Conservation (phyloP, 2,329 filamentous ascomycete species). For the Rhynchosporium graminicola region DNA sequence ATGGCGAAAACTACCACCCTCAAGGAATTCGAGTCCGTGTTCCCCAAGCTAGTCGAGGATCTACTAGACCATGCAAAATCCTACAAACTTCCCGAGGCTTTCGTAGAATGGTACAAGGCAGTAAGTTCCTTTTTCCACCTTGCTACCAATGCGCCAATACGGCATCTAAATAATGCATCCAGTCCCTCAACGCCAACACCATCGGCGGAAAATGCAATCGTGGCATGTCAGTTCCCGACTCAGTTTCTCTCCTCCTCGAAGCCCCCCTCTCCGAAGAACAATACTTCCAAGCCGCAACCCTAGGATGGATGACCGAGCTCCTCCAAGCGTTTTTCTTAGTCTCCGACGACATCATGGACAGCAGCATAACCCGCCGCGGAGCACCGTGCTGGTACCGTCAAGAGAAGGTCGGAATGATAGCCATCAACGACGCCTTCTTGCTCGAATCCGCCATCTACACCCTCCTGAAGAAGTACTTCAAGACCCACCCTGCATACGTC, state of each 20-base stretch:
- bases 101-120: constrained; percentile 79
- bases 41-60: constrained; percentile 81
- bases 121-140: constrained; percentile 22
- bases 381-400: constrained; percentile 96
- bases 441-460: constrained; percentile 89
- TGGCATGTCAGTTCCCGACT: constrained; percentile 96
- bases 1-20: constrained; percentile 75
- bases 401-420: constrained; percentile 86
- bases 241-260: constrained; percentile 75
- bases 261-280: constrained; percentile 74
- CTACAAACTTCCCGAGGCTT: constrained; percentile 81
- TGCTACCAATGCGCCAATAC: not conserved
- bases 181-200: constrained; percentile 85
- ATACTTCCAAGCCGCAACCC: constrained; percentile 82
- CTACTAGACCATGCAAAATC: constrained; percentile 75
- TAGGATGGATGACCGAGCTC: constrained; percentile 97
- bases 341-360: constrained; percentile 98
- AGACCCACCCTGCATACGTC: constrained; percentile 80
- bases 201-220: constrained; percentile 98
- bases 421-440: constrained; percentile 98
- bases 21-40: constrained; percentile 86
- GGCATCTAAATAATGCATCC: constrained; percentile 21
- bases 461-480: constrained; percentile 92
- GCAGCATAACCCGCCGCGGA: constrained; percentile 89
- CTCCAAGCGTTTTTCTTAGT: constrained; percentile 99